Percentiles rank a stretch among this genome's conserved stretches.
phyloP scores from a whole-genome alignment of 2,329 filamentous ascomycete species.

The Aurifilum marmelostoma region DNA sequence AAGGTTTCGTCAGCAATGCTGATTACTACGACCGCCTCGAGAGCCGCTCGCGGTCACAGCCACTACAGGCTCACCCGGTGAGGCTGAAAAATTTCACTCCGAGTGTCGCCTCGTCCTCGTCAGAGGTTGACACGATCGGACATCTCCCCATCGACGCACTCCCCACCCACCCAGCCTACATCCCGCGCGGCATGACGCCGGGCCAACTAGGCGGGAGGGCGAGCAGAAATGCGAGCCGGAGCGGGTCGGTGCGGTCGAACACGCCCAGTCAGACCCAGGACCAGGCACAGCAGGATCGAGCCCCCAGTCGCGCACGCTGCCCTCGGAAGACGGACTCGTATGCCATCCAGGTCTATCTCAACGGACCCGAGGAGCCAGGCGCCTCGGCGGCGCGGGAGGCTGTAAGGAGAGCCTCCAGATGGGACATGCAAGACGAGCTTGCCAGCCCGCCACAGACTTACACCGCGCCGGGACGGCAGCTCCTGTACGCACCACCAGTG shows the following conservation, averaged over 20 bases:
- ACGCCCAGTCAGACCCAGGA: not conserved
- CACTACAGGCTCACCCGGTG: constrained; percentile 20
- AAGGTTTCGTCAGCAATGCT: constrained; percentile 38
- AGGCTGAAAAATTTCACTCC: constrained; percentile 1
- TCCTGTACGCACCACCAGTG: constrained; percentile 3
- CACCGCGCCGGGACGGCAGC: constrained; percentile 7
- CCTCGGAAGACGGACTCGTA: constrained; percentile 5
- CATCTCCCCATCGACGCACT: constrained; percentile 37
- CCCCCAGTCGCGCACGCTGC: not conserved
- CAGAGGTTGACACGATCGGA: constrained; percentile 8
- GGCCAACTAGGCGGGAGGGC: constrained; percentile 31
- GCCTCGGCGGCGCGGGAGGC: not conserved
- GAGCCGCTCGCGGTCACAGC: constrained; percentile 29
- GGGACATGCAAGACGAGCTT: constrained; percentile 4
- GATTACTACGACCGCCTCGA: constrained; percentile 48
- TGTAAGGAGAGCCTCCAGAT: not conserved
- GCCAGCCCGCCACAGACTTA: not conserved
- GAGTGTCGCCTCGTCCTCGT: not conserved
- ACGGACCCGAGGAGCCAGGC: constrained; percentile 2
- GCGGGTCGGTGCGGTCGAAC: constrained; percentile 7
- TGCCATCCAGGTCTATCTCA: constrained; percentile 13
- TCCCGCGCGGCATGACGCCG: constrained; percentile 38
- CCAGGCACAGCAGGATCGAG: constrained; percentile 3
- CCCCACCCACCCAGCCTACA: constrained; percentile 54
- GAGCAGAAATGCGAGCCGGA: constrained; percentile 18